Percentiles rank a stretch among this genome's conserved stretches.
Conservation (phyloP, 495 filamentous ascomycete genomes). For the Penicillium waksmanii region DNA sequence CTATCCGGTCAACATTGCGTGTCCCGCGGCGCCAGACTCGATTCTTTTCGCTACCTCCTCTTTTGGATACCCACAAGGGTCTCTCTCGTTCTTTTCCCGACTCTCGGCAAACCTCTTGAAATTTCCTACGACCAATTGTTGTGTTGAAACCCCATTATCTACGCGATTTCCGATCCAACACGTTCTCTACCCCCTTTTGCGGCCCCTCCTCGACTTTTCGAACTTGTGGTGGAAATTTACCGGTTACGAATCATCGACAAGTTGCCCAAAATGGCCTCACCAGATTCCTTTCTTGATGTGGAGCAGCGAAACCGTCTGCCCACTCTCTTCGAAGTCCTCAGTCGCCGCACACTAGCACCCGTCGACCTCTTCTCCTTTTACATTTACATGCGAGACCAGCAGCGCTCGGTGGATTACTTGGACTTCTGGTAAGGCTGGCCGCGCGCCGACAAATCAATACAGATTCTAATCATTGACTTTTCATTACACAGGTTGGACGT, state of each 20-base stretch:
- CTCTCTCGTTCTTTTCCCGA: constrained; percentile 12
- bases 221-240: constrained; percentile 26
- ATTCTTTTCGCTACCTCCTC: constrained; percentile 18
- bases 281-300: constrained; percentile 35
- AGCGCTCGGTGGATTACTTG: constrained; percentile 94
- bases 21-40: constrained; percentile 14
- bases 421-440: constrained; percentile 82
- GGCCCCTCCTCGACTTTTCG: constrained; percentile 17
- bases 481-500: constrained; percentile 83
- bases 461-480: constrained; percentile 8
- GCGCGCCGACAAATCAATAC: background rate
- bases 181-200: constrained; percentile 29
- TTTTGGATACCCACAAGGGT: constrained; percentile 10
- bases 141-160: background rate
- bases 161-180: constrained; percentile 13
- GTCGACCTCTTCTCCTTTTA: constrained; percentile 99
- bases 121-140: constrained; percentile 9
- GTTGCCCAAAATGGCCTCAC: constrained; percentile 38
- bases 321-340: constrained; percentile 92
- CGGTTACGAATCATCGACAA: constrained; percentile 10
- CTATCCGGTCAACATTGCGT: constrained; percentile 16
- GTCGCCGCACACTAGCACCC: constrained; percentile 84
- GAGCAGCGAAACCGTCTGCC: constrained; percentile 80
- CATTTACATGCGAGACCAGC: constrained; percentile 99
- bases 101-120: constrained; percentile 1